Conservation (phyloP, 805 yeast species). For the Clavispora vitiphila region DNA sequence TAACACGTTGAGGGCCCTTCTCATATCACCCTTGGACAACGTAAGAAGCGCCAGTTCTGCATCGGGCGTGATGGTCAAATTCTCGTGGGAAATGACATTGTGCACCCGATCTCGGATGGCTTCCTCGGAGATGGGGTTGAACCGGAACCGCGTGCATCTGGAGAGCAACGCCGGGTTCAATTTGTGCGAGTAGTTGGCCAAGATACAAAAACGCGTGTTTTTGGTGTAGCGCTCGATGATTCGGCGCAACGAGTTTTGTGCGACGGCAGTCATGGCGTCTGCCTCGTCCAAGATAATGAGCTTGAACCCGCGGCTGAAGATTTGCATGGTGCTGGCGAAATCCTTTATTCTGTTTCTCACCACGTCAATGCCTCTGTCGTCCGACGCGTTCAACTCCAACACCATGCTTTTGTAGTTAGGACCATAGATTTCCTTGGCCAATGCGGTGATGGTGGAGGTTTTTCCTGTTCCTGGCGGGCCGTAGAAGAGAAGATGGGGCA, state of each 20-base stretch:
- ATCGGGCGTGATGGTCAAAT: constrained; percentile 48
- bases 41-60: constrained; percentile 65
- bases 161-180: constrained; percentile 91
- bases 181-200: constrained; percentile 95
- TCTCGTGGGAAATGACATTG: constrained; percentile 66
- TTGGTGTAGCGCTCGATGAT: constrained; percentile 90
- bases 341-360: constrained; percentile 97
- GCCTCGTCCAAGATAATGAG: constrained; percentile 93
- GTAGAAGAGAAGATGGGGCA: constrained; percentile 90
- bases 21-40: constrained; percentile 92
- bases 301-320: constrained; percentile 81
- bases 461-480: constrained; percentile 97
- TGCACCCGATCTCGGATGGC: constrained; percentile 68
- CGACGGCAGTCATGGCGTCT: constrained; percentile 87
- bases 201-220: constrained; percentile 90
- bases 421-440: constrained; percentile 86
- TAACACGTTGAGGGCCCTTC: constrained; percentile 85
- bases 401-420: constrained; percentile 80
- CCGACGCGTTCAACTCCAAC: constrained; percentile 90
- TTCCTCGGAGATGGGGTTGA: constrained; percentile 67
- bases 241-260: constrained; percentile 77
- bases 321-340: constrained; percentile 94
- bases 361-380: constrained; percentile 96
- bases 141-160: constrained; percentile 92
- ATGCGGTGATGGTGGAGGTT: constrained; percentile 81